phyloP scores from a whole-genome alignment of 1,284 basidiomycete species.

The Ceratobasidium sp. region DNA sequence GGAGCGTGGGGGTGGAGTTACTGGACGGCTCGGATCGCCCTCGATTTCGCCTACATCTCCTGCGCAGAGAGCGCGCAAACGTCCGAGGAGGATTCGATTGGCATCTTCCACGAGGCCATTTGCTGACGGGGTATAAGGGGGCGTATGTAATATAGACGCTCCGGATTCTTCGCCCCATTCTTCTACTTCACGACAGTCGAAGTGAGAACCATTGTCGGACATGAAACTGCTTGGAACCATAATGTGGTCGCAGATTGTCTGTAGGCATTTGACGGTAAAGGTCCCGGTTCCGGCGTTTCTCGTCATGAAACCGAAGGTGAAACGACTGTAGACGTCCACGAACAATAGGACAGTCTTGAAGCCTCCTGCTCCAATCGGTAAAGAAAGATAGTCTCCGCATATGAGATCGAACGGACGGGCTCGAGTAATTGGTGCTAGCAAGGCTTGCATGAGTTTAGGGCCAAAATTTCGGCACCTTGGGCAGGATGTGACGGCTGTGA shows the following conservation, averaged over 20 bases:
- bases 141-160: constrained; percentile 44
- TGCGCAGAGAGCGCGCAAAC: constrained; percentile 49
- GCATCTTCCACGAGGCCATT: constrained; percentile 52
- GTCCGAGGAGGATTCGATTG: constrained; percentile 49
- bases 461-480: constrained; percentile 37
- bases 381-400: constrained; percentile 34
- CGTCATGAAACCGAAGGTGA: constrained; percentile 32
- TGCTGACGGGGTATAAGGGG: constrained; percentile 54
- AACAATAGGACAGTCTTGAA: constrained; percentile 34
- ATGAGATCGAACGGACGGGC: constrained; percentile 29
- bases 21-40: neutral
- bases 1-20: neutral
- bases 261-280: constrained; percentile 46
- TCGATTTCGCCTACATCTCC: constrained; percentile 47
- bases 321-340: constrained; percentile 28
- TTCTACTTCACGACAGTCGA: constrained; percentile 50
- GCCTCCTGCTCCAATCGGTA: constrained; percentile 9
- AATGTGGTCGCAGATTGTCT: constrained; percentile 46
- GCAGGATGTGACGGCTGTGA: constrained; percentile 19
- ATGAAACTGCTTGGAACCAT: constrained; percentile 49
- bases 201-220: constrained; percentile 53
- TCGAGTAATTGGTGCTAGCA: constrained; percentile 28
- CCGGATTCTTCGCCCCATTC: constrained; percentile 47
- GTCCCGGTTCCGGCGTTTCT: constrained; percentile 46
- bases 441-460: constrained; percentile 19